These are phyloP conservation scores for Alternaria ventricosa DNA, from an alignment of 2,329 filamentous ascomycete species.

Conservation along the genomic window DNA sequence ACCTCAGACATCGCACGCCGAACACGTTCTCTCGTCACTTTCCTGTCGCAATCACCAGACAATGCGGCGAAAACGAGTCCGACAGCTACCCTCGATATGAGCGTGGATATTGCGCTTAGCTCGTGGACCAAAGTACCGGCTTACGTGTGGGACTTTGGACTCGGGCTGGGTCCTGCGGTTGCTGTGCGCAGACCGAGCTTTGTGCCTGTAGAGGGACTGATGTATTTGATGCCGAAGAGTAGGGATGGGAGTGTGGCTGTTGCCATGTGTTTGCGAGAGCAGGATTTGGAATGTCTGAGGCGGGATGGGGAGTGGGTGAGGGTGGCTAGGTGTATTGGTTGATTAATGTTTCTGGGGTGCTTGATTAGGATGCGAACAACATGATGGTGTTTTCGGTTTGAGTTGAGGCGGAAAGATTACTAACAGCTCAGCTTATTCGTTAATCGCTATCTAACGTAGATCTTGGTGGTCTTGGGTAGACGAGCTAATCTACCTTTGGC, in stretches of 20 bases:
- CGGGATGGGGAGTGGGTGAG: neutral
- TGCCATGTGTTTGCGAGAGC: constrained; percentile 55
- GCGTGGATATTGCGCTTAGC: constrained; percentile 58
- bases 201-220: constrained; percentile 54
- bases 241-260: constrained; percentile 54
- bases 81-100: constrained; percentile 21
- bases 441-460: too few relatives aligned
- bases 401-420: too few relatives aligned
- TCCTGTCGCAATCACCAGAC: constrained; percentile 44
- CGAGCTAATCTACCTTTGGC: too few relatives aligned
- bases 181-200: constrained; percentile 59
- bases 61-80: constrained; percentile 45
- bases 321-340: neutral
- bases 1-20: neutral
- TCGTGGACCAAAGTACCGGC: constrained; percentile 60
- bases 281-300: constrained; percentile 48
- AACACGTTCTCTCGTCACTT: constrained; percentile 51
- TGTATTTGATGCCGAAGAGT: constrained; percentile 52
- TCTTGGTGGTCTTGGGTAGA: too few relatives aligned
- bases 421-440: too few relatives aligned
- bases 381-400: too few relatives aligned
- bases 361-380: too few relatives aligned
- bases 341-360: neutral
- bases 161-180: constrained; percentile 56
- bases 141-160: constrained; percentile 57